phyloP scores from a whole-genome alignment of 495 filamentous ascomycete species.

The Neurospora sp. region DNA sequence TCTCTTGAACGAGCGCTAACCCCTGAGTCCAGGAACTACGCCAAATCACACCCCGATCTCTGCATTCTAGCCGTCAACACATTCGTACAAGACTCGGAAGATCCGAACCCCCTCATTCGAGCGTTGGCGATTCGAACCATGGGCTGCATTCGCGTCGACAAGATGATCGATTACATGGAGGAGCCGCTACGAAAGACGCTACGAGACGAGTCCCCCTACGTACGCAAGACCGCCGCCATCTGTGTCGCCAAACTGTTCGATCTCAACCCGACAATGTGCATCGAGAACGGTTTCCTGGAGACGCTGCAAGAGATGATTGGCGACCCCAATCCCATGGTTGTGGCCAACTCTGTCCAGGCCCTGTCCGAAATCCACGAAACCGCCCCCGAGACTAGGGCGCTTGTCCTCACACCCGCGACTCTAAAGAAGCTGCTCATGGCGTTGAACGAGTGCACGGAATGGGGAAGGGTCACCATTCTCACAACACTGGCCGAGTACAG shows the following conservation, averaged over 20 bases:
- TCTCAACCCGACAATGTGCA: constrained; percentile 77
- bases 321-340: constrained; percentile 97
- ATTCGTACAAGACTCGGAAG: constrained; percentile 98
- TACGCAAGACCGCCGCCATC: constrained; percentile 95
- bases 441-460: constrained; percentile 96
- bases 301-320: constrained; percentile 95
- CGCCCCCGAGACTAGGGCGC: constrained; percentile 78
- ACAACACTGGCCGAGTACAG: constrained; percentile 82
- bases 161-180: constrained; percentile 99
- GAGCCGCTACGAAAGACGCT: constrained; percentile 94
- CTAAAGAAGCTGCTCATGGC: constrained; percentile 96
- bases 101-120: constrained; percentile 92
- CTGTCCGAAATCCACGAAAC: constrained; percentile 84
- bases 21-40: constrained; percentile 71
- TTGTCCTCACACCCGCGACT: constrained; percentile 67
- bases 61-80: constrained; percentile 99
- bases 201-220: constrained; percentile 94
- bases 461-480: constrained; percentile 94
- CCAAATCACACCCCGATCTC: constrained; percentile 97
- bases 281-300: constrained; percentile 95
- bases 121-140: constrained; percentile 97
- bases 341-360: constrained; percentile 92
- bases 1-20: constrained; percentile 13
- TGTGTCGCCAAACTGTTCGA: constrained; percentile 98
- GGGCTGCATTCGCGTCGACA: constrained; percentile 97